Evolutionary conservation across 306 rosid genomes (phyloP).

Genomic region (Oxytropis ochrocephala): DNA sequence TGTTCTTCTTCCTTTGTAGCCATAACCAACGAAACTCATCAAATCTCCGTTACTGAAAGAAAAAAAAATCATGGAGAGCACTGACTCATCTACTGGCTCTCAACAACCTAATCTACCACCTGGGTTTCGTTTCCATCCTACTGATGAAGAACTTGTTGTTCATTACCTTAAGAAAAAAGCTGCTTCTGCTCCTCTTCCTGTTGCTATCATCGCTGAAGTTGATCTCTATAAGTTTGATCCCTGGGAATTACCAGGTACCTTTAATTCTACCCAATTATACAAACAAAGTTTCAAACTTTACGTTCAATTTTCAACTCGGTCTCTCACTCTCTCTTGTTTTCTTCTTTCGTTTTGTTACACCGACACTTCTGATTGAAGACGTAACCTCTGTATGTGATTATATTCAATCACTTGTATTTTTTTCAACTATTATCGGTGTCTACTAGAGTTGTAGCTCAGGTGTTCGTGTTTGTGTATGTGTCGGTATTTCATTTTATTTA

Average conservation of each 20-base stretch:
- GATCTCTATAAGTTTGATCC: conserved; percentile 96
- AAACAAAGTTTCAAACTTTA: background rate
- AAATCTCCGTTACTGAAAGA: background rate
- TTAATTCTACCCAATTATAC: background rate
- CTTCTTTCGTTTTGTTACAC: background rate
- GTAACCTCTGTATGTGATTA: too few relatives aligned
- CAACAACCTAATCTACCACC: conserved; percentile 83
- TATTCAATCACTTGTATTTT: too few relatives aligned
- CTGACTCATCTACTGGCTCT: conserved; percentile 62
- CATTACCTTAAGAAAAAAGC: conserved; percentile 86
- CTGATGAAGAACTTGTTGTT: conserved; percentile 92
- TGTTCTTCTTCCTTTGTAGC: conserved; percentile 22
- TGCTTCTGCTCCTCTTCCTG: conserved; percentile 61
- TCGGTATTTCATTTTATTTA: background rate
- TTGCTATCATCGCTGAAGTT: conserved; percentile 79
- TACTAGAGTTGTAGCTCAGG: too few relatives aligned
- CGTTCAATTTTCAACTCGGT: background rate
- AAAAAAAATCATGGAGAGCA: conserved; percentile 57
- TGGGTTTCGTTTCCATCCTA: conserved; percentile 94
- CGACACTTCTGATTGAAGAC: too few relatives aligned
- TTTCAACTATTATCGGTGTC: too few relatives aligned
- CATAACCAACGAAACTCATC: conserved; percentile 13
- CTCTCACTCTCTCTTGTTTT: background rate
- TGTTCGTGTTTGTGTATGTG: too few relatives aligned
- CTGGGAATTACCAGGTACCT: conserved; percentile 86